Percentiles rank a stretch among this genome's conserved stretches.
Evolutionary conservation across 768 basidiomycete genomes (phyloP).

Genomic region (Boletus huronensis): DNA sequence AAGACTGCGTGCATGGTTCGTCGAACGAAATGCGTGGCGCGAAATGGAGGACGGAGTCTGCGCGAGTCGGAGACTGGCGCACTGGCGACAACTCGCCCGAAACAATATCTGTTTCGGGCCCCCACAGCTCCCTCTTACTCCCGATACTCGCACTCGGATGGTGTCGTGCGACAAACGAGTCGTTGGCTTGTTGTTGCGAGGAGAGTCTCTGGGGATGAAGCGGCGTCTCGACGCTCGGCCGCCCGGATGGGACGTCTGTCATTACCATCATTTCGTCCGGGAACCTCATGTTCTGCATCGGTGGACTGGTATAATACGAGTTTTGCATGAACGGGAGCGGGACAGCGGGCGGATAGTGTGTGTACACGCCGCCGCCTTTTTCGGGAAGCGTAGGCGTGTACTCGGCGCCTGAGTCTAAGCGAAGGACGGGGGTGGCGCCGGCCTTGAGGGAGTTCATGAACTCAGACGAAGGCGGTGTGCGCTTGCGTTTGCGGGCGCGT

Average conservation of each 20-base stretch:
- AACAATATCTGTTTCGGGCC: constrained; percentile 13
- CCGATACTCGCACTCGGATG: constrained; percentile 13
- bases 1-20: not conserved
- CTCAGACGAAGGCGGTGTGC: constrained; percentile 57
- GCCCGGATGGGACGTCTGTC: constrained; percentile 9
- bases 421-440: constrained; percentile 25
- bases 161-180: constrained; percentile 2
- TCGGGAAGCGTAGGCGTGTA: constrained; percentile 14
- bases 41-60: constrained; percentile 10
- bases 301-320: constrained; percentile 10
- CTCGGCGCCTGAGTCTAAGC: constrained; percentile 23
- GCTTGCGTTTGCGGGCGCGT: constrained; percentile 39
- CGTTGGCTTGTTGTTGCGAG: constrained; percentile 3
- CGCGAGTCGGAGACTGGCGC: constrained; percentile 5
- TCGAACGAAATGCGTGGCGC: constrained; percentile 15
- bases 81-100: constrained; percentile 1
- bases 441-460: constrained; percentile 39
- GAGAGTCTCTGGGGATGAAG: constrained; percentile 24
- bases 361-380: constrained; percentile 6
- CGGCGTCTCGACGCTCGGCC: constrained; percentile 19
- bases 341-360: constrained; percentile 1
- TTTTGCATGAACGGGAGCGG: constrained; percentile 16
- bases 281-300: constrained; percentile 9
- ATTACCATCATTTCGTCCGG: constrained; percentile 11
- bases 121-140: constrained; percentile 24